Conservation (phyloP, 805 yeast genomes). For the Yamadazyma scolyti region DNA sequence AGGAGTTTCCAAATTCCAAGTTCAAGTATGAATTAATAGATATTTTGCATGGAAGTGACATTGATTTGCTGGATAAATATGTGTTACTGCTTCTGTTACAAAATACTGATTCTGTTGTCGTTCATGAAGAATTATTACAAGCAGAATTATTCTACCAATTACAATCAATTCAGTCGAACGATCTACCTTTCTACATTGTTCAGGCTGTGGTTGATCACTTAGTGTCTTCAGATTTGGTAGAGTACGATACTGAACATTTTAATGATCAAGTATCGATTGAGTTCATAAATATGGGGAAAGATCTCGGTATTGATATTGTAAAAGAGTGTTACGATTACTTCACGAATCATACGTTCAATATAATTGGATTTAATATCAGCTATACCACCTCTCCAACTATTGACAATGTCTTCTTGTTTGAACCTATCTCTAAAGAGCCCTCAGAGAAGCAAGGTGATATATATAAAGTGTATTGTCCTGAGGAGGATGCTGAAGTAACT, state of each 20-base stretch:
- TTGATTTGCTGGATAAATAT: slow-evolving; percentile 7
- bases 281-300: slow-evolving; percentile 2
- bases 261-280: slow-evolving; percentile 1
- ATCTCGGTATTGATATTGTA: background rate
- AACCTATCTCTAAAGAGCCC: too few relatives aligned
- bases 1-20: background rate
- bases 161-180: slow-evolving; percentile 50
- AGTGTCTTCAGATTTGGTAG: slow-evolving; percentile 20
- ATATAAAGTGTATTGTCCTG: too few relatives aligned
- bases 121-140: slow-evolving; percentile 2
- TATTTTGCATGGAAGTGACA: slow-evolving; percentile 7
- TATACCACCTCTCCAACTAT: too few relatives aligned
- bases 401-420: too few relatives aligned
- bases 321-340: slow-evolving; percentile 1
- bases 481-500: too few relatives aligned
- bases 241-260: slow-evolving; percentile 1
- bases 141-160: slow-evolving; percentile 37
- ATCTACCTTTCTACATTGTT: slow-evolving; percentile 58
- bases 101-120: slow-evolving; percentile 4
- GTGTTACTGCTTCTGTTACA: slow-evolving; percentile 7
- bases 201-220: slow-evolving; percentile 38
- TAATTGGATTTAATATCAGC: too few relatives aligned
- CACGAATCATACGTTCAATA: slow-evolving; percentile 1
- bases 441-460: too few relatives aligned
- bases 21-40: slow-evolving; percentile 6